phyloP scores from a whole-genome alignment of 2,329 filamentous ascomycete genomes.

The Neocucurbitaria cava region DNA sequence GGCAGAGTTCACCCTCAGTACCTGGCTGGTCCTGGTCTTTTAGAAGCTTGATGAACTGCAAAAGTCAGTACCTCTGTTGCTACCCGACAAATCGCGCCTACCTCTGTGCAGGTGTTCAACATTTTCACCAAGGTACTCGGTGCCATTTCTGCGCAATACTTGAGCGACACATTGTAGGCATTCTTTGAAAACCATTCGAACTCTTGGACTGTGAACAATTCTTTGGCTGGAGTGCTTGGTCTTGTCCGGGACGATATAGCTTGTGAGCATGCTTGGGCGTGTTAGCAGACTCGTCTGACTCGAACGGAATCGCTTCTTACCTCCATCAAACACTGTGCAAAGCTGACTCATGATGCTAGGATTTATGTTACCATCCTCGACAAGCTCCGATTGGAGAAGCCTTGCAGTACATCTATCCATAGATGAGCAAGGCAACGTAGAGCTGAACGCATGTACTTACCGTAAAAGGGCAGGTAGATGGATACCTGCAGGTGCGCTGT shows the following conservation, averaged over 20 bases:
- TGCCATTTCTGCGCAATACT: constrained; percentile 65
- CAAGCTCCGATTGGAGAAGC: constrained; percentile 54
- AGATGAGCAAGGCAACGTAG: constrained; percentile 10
- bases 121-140: constrained; percentile 64
- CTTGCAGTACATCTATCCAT: constrained; percentile 52
- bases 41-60: constrained; percentile 52
- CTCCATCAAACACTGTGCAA: constrained; percentile 62
- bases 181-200: constrained; percentile 86
- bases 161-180: constrained; percentile 77
- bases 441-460: constrained; percentile 56
- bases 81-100: constrained; percentile 18
- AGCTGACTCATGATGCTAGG: constrained; percentile 55
- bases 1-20: constrained; percentile 55
- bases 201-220: constrained; percentile 67
- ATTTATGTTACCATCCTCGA: constrained; percentile 36
- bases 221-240: constrained; percentile 51
- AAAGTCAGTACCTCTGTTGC: background rate
- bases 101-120: constrained; percentile 53
- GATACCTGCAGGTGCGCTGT: constrained; percentile 56
- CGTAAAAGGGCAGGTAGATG: constrained; percentile 71
- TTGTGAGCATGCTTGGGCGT: constrained; percentile 51
- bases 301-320: constrained; percentile 31
- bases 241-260: constrained; percentile 53
- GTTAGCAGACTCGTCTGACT: constrained; percentile 45
- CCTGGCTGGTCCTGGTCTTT: constrained; percentile 29